phyloP scores from a whole-genome alignment of 2,329 filamentous ascomycete genomes.

The Pseudodiploospora longispora region DNA sequence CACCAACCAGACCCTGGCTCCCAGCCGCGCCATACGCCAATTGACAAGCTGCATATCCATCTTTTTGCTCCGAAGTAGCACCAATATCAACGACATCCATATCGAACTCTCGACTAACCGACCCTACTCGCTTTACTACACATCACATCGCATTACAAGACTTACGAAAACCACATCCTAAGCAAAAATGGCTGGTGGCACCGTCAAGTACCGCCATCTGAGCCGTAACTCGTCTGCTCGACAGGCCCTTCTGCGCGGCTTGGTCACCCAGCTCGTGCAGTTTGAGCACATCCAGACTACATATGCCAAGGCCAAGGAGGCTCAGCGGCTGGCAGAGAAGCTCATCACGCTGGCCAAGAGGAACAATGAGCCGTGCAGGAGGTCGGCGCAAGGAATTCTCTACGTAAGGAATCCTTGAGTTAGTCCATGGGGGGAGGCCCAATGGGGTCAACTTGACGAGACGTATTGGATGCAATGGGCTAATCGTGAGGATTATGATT shows the following conservation, averaged over 20 bases:
- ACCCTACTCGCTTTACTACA: no score
- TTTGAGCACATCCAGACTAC: constrained; percentile 93
- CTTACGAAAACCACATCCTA: neutral
- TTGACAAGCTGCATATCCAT: no score
- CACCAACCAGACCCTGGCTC: constrained; percentile 6
- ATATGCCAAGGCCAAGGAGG: constrained; percentile 95
- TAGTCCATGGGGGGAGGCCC: neutral
- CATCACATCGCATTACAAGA: constrained; percentile 6
- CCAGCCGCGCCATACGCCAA: no score
- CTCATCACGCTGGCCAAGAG: constrained; percentile 89
- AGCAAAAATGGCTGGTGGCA: constrained; percentile 68
- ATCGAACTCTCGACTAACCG: neutral
- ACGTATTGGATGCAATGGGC: neutral
- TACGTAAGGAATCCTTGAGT: constrained; percentile 49
- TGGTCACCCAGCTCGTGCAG: constrained; percentile 89
- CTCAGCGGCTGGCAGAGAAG: constrained; percentile 87
- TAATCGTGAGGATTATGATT: neutral
- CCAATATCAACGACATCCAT: neutral
- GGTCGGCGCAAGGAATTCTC: constrained; percentile 71
- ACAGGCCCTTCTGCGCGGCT: constrained; percentile 85
- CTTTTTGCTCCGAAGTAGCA: no score
- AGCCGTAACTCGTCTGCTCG: constrained; percentile 80
- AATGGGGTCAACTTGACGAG: neutral
- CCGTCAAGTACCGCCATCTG: constrained; percentile 82
- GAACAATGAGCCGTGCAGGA: constrained; percentile 74